Evolutionary conservation across 208 protist genomes (phyloP).

Genomic region (Eutreptiella sp.): DNA sequence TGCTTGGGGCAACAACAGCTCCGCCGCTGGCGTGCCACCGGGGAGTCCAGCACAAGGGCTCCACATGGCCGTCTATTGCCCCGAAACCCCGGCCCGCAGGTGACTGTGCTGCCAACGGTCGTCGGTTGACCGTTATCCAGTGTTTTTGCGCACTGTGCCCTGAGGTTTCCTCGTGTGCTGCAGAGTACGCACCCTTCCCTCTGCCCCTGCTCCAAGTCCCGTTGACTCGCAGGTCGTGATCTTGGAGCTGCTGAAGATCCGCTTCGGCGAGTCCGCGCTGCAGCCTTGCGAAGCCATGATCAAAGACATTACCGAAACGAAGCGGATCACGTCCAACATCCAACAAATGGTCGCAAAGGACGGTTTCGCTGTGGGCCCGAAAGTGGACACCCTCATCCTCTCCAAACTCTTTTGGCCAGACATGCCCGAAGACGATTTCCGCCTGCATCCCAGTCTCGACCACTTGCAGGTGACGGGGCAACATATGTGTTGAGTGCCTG

Average conservation of each 20-base stretch:
- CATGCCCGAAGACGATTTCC: constrained; percentile 31
- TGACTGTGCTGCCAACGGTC: too few relatives aligned
- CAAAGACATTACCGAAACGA: constrained; percentile 51
- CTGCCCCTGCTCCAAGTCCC: too few relatives aligned
- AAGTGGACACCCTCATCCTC: constrained; percentile 24
- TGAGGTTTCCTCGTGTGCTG: too few relatives aligned
- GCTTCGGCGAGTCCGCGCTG: constrained; percentile 44
- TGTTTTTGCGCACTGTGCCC: too few relatives aligned
- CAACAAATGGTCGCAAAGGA: neutral
- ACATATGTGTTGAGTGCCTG: too few relatives aligned
- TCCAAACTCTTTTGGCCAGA: constrained; percentile 41
- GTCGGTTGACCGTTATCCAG: too few relatives aligned
- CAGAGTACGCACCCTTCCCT: too few relatives aligned
- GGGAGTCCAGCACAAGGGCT: too few relatives aligned
- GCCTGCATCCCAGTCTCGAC: neutral
- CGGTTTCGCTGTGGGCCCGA: neutral
- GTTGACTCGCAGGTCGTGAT: constrained; percentile 38
- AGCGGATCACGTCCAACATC: constrained; percentile 39
- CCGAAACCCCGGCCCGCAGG: too few relatives aligned
- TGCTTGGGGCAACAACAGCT: too few relatives aligned
- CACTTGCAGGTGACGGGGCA: constrained; percentile 1
- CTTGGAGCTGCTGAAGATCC: constrained; percentile 47
- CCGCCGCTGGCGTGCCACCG: too few relatives aligned
- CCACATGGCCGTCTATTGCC: too few relatives aligned
- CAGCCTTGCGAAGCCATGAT: constrained; percentile 53